Evolutionary conservation across 352 stramenopile genomes (phyloP).

Genomic region (Phytophthora ramorum): DNA sequence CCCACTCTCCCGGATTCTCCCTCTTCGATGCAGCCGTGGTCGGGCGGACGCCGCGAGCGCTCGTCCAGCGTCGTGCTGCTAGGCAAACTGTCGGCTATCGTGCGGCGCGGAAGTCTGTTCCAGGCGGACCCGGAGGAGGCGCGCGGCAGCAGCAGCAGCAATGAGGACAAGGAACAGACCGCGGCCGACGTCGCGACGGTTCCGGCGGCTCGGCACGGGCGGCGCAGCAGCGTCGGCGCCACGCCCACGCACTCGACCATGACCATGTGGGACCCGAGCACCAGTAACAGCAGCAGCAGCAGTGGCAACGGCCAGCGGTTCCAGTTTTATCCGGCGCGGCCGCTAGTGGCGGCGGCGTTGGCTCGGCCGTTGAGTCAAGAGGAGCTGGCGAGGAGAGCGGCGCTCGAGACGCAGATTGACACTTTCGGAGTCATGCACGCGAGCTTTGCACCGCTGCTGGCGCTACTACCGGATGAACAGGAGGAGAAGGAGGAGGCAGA

Average conservation of each 20-base stretch:
- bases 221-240: slow-evolving; percentile 24
- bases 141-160: slow-evolving; percentile 23
- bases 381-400: slow-evolving; percentile 33
- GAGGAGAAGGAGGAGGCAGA: slow-evolving; percentile 29
- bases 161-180: slow-evolving; percentile 19
- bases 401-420: slow-evolving; percentile 27
- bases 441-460: slow-evolving; percentile 29
- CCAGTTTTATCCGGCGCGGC: slow-evolving; percentile 44
- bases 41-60: slow-evolving; percentile 32
- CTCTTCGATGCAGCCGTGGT: slow-evolving; percentile 41
- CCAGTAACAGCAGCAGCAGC: slow-evolving; percentile 1
- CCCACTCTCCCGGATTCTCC: slow-evolving; percentile 16
- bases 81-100: slow-evolving; percentile 58
- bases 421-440: slow-evolving; percentile 41
- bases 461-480: slow-evolving; percentile 11
- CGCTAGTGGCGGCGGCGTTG: slow-evolving; percentile 32
- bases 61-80: slow-evolving; percentile 55
- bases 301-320: slow-evolving; percentile 29
- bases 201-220: not conserved
- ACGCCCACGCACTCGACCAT: slow-evolving; percentile 27
- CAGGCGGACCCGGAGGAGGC: slow-evolving; percentile 34
- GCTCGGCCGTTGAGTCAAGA: slow-evolving; percentile 32
- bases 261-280: slow-evolving; percentile 33
- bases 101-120: slow-evolving; percentile 52
- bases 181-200: slow-evolving; percentile 8